These are phyloP conservation scores for Backusella australiensis DNA, from an alignment of 192 early-diverging fungal genomes.

Conservation along the genomic window DNA sequence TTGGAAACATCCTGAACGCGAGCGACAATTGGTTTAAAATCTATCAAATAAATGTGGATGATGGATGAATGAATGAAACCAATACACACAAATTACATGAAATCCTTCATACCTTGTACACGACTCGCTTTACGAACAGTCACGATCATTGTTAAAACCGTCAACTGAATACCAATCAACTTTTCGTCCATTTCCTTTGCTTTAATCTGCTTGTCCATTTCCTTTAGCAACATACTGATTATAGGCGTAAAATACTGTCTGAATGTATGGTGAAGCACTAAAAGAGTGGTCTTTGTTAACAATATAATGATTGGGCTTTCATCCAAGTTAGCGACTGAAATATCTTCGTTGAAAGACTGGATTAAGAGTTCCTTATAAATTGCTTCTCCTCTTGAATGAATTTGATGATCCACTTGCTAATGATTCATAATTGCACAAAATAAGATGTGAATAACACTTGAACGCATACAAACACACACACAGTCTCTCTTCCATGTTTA, in stretches of 20 bases:
- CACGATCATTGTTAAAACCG: conserved; percentile 43
- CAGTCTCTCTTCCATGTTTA: conserved; percentile 12
- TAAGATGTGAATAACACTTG: not conserved
- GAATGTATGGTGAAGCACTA: conserved; percentile 50
- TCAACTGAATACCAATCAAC: conserved; percentile 40
- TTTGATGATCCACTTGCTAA: conserved; percentile 46
- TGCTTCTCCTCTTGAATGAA: conserved; percentile 46
- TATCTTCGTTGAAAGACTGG: conserved; percentile 34
- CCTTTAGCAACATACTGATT: conserved; percentile 39
- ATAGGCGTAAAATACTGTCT: conserved; percentile 48
- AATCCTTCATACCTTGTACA: conserved; percentile 38
- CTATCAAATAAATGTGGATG: conserved; percentile 15
- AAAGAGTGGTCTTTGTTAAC: conserved; percentile 46
- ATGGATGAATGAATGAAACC: not conserved
- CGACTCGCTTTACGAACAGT: conserved; percentile 54
- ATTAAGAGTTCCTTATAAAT: conserved; percentile 43
- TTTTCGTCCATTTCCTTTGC: conserved; percentile 28
- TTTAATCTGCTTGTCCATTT: conserved; percentile 31
- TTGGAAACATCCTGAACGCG: conserved; percentile 38
- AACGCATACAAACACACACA: no score
- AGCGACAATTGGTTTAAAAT: conserved; percentile 44
- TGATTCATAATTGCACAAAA: not conserved
- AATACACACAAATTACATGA: no score
- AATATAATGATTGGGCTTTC: conserved; percentile 35
- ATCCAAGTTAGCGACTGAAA: conserved; percentile 26